Conservation (phyloP, 179 eudicot species). For the Beta lomatogona region DNA sequence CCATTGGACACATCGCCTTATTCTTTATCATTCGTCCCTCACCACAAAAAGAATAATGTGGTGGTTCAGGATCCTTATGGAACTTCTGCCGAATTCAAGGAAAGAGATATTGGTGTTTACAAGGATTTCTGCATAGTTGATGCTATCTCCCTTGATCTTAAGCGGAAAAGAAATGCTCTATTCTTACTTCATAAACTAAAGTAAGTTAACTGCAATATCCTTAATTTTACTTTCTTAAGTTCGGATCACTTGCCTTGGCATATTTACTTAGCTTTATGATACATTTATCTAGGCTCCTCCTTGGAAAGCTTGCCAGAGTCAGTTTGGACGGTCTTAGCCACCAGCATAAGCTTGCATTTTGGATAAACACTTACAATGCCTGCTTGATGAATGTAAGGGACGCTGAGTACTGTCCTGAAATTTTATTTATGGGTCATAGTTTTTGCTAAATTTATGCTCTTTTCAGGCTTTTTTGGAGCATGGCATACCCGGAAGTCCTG, state of each 20-base stretch:
- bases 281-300: constrained; percentile 49
- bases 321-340: constrained; percentile 71
- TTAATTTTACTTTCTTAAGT: background rate
- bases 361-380: constrained; percentile 89
- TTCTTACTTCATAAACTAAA: constrained; percentile 58
- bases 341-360: constrained; percentile 93
- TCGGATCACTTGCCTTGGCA: background rate
- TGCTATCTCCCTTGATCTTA: constrained; percentile 60
- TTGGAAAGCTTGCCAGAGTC: constrained; percentile 66
- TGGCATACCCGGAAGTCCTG: constrained; percentile 75
- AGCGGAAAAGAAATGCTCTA: constrained; percentile 50
- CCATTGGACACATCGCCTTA: constrained; percentile 32
- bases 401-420: background rate
- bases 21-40: constrained; percentile 35
- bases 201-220: constrained; percentile 41
- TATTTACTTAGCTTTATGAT: background rate
- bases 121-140: constrained; percentile 54
- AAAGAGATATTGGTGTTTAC: constrained; percentile 73
- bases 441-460: constrained; percentile 5
- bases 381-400: constrained; percentile 91
- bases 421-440: background rate
- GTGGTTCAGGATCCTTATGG: constrained; percentile 68
- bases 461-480: constrained; percentile 82
- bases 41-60: constrained; percentile 22
- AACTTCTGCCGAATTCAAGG: constrained; percentile 39